phyloP scores from a whole-genome alignment of 164 flowering plant species.

The Euptelea pleiosperma region DNA sequence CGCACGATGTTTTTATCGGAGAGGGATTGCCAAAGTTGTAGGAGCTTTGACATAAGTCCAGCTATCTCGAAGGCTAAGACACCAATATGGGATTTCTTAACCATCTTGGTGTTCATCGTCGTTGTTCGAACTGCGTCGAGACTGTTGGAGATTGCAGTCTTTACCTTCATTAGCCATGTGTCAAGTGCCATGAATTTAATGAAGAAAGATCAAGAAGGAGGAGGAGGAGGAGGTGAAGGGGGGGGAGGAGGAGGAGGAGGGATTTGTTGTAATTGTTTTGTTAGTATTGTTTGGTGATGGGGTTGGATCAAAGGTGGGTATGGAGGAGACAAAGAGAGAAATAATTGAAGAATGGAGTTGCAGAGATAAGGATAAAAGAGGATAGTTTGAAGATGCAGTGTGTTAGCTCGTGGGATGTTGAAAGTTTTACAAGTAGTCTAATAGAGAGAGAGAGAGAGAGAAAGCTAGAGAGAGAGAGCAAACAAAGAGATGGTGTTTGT shows the following conservation, averaged over 20 bases:
- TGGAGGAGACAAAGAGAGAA: conserved; percentile 24
- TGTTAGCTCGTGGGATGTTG: conserved; percentile 43
- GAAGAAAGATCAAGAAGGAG: conserved; percentile 8
- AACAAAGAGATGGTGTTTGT: no score
- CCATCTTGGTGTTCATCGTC: conserved; percentile 6
- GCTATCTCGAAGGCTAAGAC: conserved; percentile 82
- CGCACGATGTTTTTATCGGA: conserved; percentile 52
- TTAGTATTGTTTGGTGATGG: not conserved
- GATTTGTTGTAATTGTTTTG: not conserved
- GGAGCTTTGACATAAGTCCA: conserved; percentile 71
- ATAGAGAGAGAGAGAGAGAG: conserved; percentile 14
- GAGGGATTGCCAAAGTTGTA: conserved; percentile 69
- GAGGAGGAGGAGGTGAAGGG: not conserved
- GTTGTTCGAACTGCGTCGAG: conserved; percentile 30
- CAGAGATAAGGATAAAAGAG: conserved; percentile 27
- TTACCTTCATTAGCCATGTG: conserved; percentile 68
- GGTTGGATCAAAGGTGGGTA: not conserved
- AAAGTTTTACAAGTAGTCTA: conserved; percentile 18
- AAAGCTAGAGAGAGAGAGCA: conserved; percentile 21
- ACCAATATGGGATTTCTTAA: conserved; percentile 45
- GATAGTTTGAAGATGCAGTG: conserved; percentile 9
- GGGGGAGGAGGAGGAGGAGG: not conserved
- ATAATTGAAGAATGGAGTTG: conserved; percentile 35
- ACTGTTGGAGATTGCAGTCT: conserved; percentile 40
- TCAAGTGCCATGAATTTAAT: conserved; percentile 61